Evolutionary conservation across 352 stramenopile species (phyloP).

Genomic region (Globisporangium camurandrum): DNA sequence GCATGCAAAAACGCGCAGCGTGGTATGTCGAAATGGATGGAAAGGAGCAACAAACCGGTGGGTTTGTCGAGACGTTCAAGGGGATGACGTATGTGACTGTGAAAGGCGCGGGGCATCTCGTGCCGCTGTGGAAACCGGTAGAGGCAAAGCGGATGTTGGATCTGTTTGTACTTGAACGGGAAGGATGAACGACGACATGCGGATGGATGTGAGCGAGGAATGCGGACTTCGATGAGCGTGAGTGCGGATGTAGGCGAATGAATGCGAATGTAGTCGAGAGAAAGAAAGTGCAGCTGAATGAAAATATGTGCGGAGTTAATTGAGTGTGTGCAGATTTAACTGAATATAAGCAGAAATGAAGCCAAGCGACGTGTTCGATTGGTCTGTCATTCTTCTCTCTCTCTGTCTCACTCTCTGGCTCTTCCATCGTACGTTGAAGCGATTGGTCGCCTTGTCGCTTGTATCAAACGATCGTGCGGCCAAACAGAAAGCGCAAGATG

Average conservation of each 20-base stretch:
- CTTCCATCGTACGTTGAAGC: no score
- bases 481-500: slow-evolving; percentile 82
- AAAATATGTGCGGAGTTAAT: no score
- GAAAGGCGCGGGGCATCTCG: slow-evolving; percentile 86
- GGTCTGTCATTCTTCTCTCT: no score
- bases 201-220: not conserved
- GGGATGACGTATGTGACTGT: slow-evolving; percentile 87
- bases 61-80: slow-evolving; percentile 79
- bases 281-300: no score
- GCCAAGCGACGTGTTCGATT: no score
- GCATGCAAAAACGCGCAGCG: slow-evolving; percentile 23
- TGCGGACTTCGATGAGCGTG: not conserved
- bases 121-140: slow-evolving; percentile 73
- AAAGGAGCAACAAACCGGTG: slow-evolving; percentile 63
- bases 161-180: slow-evolving; percentile 45
- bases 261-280: no score
- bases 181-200: slow-evolving; percentile 1
- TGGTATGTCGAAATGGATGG: slow-evolving; percentile 33
- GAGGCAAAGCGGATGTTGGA: slow-evolving; percentile 69
- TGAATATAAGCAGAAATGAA: no score
- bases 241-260: no score
- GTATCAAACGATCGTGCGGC: slow-evolving; percentile 59
- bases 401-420: no score
- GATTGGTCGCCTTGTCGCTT: no score
- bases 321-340: no score